Evolutionary conservation across 2,329 filamentous ascomycete genomes (phyloP), one percentile per base, ranked within the genome.

Genomic region (Sporothrix inflata): DNA sequence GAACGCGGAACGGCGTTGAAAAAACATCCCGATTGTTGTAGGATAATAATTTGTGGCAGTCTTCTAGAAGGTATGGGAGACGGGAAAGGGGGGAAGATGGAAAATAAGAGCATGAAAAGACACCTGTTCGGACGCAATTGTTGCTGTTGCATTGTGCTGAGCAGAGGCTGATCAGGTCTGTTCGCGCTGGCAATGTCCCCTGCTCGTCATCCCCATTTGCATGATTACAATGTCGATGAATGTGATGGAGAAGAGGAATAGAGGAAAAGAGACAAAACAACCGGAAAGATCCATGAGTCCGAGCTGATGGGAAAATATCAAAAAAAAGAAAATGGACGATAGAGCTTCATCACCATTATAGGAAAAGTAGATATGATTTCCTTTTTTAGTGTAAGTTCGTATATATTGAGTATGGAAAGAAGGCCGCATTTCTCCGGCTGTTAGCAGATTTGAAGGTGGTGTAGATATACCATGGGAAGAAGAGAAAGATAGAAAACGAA

Each of bases 81-180:
- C 4, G 16, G 55, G 7, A 55, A 27, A 55, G 51, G 21, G 51
- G 21, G 24, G 16, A 53, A 19, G 11, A 55, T 16, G 19, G 27
- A 53, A 21, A 45, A 69, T 9, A 53, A 51, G 16, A 42, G 24
- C 42, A 45, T n/a, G 4, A 45, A n/a, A 40, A 14, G n/a, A 16
- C 30, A 55, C n/a, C 51, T 38, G 65, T 68, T 68, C 47, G 47
- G 45, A 68, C 65, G 65, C 65, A 24, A 38, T 34, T 11, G 57
- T 19, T 63, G 38, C 57, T 63, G 57, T 34, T 63, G 38, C 38
- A 42, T 63, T 42, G 53, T 60, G n/a, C 30, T 40, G 42, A 47
- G 42, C 65, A 68, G 4, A 68, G 19, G 65, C 27, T 30, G 61
- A 66, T 68, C 65, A 24, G 30, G 65, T 68, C 65, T 68, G 65